phyloP scores from a whole-genome alignment of 768 basidiomycete genomes.

The Boletus vinaceobasis region DNA sequence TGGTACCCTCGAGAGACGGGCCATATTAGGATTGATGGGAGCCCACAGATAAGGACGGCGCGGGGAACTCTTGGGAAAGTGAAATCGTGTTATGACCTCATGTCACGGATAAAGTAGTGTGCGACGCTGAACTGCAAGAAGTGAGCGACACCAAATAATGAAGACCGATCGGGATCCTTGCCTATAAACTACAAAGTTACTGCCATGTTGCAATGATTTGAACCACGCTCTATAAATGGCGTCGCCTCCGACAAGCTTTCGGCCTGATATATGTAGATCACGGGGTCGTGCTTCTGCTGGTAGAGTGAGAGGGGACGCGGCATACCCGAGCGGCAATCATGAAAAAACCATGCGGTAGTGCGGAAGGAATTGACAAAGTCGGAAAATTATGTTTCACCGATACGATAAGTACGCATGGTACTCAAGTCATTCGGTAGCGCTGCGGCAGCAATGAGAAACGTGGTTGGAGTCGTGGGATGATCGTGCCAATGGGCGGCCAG shows the following conservation, averaged over 20 bases:
- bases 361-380: background rate
- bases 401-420: background rate
- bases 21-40: background rate
- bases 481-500: background rate
- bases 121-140: background rate
- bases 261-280: background rate
- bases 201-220: background rate
- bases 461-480: background rate
- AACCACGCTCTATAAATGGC: background rate
- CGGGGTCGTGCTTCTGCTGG: background rate
- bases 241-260: background rate
- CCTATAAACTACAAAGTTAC: background rate
- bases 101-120: background rate
- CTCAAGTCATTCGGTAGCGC: background rate
- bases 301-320: background rate
- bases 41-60: background rate
- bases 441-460: background rate
- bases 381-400: background rate
- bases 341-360: conserved; percentile 1
- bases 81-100: background rate
- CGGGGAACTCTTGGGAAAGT: background rate
- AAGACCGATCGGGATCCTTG: background rate
- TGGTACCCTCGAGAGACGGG: background rate
- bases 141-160: background rate
- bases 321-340: background rate